phyloP scores from a whole-genome alignment of 352 stramenopile genomes.

The Globisporangium ultimum region DNA sequence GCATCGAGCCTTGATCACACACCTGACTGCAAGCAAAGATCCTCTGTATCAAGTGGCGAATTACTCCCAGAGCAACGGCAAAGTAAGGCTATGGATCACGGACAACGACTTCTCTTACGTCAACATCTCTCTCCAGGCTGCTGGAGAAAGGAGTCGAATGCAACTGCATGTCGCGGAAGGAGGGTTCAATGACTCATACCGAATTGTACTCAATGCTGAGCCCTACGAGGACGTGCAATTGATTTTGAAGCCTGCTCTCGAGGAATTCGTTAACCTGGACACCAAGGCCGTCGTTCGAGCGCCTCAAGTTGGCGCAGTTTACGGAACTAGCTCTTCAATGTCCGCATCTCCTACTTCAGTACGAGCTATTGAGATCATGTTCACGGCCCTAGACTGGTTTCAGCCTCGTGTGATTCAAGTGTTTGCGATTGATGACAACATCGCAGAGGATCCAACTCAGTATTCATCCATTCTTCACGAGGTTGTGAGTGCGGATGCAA shows the following conservation, averaged over 20 bases:
- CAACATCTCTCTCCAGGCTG: conserved; percentile 44
- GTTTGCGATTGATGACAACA: conserved; percentile 59
- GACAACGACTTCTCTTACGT: conserved; percentile 69
- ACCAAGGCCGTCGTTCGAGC: conserved; percentile 18
- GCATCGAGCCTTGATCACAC: conserved; percentile 47
- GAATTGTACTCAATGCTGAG: conserved; percentile 50
- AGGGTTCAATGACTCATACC: conserved; percentile 79
- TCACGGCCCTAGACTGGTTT: conserved; percentile 64
- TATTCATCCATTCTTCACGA: conserved; percentile 45
- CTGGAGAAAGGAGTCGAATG: conserved; percentile 12
- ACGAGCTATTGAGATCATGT: conserved; percentile 41
- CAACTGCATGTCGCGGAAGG: conserved; percentile 65
- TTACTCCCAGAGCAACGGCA: conserved; percentile 24
- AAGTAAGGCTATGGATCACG: conserved; percentile 38
- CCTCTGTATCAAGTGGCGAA: conserved; percentile 33
- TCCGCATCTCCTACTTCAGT: conserved; percentile 2
- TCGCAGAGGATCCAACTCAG: conserved; percentile 57
- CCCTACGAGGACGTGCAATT: conserved; percentile 62
- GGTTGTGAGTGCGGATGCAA: conserved; percentile 38
- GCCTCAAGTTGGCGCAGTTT: conserved; percentile 29
- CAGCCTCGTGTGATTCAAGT: conserved; percentile 36
- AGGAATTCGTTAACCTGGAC: conserved; percentile 39
- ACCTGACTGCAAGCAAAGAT: conserved; percentile 44
- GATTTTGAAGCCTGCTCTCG: conserved; percentile 29
- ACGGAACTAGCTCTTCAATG: conserved; percentile 14